phyloP scores from a whole-genome alignment of 2,329 filamentous ascomycete species.

The Curvularia sp. region DNA sequence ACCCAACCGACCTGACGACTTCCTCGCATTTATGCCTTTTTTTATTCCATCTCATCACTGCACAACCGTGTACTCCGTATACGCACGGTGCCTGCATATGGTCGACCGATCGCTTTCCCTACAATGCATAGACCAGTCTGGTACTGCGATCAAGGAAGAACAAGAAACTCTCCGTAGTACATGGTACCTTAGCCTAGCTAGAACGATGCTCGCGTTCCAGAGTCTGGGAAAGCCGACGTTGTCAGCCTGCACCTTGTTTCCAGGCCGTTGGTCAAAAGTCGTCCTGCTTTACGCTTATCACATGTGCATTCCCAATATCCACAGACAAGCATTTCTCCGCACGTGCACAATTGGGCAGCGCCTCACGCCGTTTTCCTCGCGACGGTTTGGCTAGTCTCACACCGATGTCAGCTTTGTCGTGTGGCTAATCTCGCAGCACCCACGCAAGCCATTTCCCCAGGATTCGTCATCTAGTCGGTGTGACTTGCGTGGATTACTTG shows the following conservation, averaged over 20 bases:
- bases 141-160: neutral
- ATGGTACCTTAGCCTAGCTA: neutral
- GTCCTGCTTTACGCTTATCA: neutral
- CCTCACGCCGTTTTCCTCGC: slow-evolving; percentile 3
- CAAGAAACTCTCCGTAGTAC: neutral
- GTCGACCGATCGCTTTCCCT: slow-evolving; percentile 1
- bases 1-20: neutral
- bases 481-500: neutral
- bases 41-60: neutral
- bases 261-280: neutral
- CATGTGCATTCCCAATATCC: neutral
- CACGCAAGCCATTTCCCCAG: slow-evolving; percentile 9
- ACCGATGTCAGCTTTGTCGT: slow-evolving; percentile 13
- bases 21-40: neutral
- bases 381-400: slow-evolving; percentile 3
- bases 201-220: neutral
- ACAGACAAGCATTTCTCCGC: neutral
- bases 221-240: neutral
- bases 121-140: neutral
- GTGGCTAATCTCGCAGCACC: neutral
- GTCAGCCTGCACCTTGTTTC: neutral
- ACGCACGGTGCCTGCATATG: slow-evolving; percentile 4
- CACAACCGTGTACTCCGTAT: neutral
- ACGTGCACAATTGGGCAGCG: slow-evolving; percentile 1
- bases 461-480: slow-evolving; percentile 5